Percentiles rank a stretch among this genome's conserved stretches.
Evolutionary conservation across 176 grass and related monocot species (phyloP).

Genomic region (Bolboschoenus planiculmis): DNA sequence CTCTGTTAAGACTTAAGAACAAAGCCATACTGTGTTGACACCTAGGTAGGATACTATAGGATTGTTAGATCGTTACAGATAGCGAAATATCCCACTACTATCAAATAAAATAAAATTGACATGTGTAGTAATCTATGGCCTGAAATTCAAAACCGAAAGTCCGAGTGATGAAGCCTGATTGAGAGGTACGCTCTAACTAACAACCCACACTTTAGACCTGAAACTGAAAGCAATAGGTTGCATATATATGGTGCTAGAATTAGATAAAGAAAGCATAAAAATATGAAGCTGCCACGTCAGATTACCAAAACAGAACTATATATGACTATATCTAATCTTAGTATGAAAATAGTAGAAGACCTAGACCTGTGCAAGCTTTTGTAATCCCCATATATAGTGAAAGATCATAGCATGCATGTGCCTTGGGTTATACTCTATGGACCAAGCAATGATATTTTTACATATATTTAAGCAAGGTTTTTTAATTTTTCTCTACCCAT

Average conservation of each 20-base stretch:
- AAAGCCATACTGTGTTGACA: too few species aligned
- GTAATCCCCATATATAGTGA: neutral
- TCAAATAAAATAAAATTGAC: neutral
- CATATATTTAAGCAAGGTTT: too few species aligned
- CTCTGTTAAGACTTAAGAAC: neutral
- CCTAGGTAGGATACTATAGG: neutral
- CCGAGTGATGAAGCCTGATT: neutral
- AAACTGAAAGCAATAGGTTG: neutral
- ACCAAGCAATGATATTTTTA: neutral
- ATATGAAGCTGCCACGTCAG: neutral
- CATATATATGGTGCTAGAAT: neutral
- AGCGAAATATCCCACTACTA: neutral
- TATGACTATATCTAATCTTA: neutral
- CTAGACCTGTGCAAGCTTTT: neutral
- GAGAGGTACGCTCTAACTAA: conserved; percentile 19
- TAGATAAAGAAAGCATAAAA: neutral
- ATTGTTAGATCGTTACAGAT: neutral
- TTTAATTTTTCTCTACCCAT: too few species aligned
- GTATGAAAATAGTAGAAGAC: neutral
- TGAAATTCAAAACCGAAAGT: neutral
- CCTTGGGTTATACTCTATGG: neutral
- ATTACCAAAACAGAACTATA: neutral
- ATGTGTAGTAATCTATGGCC: neutral
- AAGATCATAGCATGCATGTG: neutral
- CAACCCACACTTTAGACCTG: conserved; percentile 2